These are phyloP conservation scores for Ogataea hybrid DNA, from an alignment of 1,139 yeast genomes.

Conservation along the genomic window DNA sequence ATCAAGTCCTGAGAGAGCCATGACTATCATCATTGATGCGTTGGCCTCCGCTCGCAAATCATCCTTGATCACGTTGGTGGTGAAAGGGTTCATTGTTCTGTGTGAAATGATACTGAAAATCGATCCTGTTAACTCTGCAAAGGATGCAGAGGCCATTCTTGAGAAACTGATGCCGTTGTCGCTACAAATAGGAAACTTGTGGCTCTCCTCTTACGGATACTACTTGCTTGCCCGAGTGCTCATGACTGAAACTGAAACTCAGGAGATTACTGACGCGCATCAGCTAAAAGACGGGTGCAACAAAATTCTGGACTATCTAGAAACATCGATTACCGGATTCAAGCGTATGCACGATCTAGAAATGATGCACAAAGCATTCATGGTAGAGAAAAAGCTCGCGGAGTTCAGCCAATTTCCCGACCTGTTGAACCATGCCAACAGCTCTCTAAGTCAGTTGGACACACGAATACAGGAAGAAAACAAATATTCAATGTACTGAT, in stretches of 20 bases:
- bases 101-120: conserved; percentile 39
- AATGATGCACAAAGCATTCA: conserved; percentile 36
- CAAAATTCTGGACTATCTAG: conserved; percentile 37
- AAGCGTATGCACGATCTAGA: conserved; percentile 36
- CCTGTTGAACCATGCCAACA: conserved; percentile 37
- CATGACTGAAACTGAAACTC: conserved; percentile 15
- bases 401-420: conserved; percentile 30
- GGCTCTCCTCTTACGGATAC: conserved; percentile 39
- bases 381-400: conserved; percentile 30
- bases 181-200: conserved; percentile 36
- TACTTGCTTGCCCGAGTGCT: conserved; percentile 37
- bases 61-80: conserved; percentile 40
- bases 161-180: conserved; percentile 41
- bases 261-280: conserved; percentile 7
- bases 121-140: conserved; percentile 25
- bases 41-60: conserved; percentile 41
- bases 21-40: conserved; percentile 46
- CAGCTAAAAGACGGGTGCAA: conserved; percentile 15
- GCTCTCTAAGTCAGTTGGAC: conserved; percentile 35
- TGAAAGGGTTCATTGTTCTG: conserved; percentile 42
- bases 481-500: conserved; percentile 29
- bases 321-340: conserved; percentile 45
- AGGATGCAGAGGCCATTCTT: conserved; percentile 41
- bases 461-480: conserved; percentile 36
- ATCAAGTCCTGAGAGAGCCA: conserved; percentile 39